These are phyloP conservation scores for Bertia moriformis DNA, from an alignment of 2,329 filamentous ascomycete genomes.

Conservation along the genomic window DNA sequence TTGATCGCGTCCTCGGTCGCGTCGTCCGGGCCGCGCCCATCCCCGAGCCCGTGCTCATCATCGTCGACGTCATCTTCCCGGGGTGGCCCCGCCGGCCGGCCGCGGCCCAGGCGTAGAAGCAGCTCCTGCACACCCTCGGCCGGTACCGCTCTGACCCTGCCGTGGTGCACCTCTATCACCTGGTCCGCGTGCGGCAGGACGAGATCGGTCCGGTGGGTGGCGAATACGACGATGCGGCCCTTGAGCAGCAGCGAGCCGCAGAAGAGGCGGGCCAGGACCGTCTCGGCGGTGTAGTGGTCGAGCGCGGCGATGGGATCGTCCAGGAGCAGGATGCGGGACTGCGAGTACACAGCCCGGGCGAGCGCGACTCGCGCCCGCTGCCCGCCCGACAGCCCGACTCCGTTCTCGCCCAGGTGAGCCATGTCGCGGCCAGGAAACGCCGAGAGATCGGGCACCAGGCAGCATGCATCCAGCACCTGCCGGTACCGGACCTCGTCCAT, in stretches of 20 bases:
- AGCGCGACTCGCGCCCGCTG: slow-evolving; percentile 45
- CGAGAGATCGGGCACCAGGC: slow-evolving; percentile 42
- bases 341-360: slow-evolving; percentile 44
- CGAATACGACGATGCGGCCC: slow-evolving; percentile 44
- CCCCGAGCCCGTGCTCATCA: slow-evolving; percentile 8
- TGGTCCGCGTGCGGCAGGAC: slow-evolving; percentile 39
- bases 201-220: slow-evolving; percentile 34
- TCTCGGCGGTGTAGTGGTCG: slow-evolving; percentile 37
- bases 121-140: slow-evolving; percentile 24
- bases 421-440: slow-evolving; percentile 50
- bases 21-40: slow-evolving; percentile 21
- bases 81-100: slow-evolving; percentile 6
- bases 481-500: slow-evolving; percentile 46
- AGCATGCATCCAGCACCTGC: slow-evolving; percentile 44
- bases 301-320: slow-evolving; percentile 45
- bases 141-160: slow-evolving; percentile 13
- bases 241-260: neutral
- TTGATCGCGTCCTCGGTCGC: slow-evolving; percentile 39
- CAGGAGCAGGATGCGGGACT: slow-evolving; percentile 34
- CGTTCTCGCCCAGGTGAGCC: slow-evolving; percentile 45
- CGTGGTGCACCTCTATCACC: slow-evolving; percentile 52
- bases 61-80: slow-evolving; percentile 13
- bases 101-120: too few species aligned
- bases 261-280: neutral
- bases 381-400: slow-evolving; percentile 43